Evolutionary conservation across 2,329 filamentous ascomycete species (phyloP).

Genomic region (Penicillium hordei): DNA sequence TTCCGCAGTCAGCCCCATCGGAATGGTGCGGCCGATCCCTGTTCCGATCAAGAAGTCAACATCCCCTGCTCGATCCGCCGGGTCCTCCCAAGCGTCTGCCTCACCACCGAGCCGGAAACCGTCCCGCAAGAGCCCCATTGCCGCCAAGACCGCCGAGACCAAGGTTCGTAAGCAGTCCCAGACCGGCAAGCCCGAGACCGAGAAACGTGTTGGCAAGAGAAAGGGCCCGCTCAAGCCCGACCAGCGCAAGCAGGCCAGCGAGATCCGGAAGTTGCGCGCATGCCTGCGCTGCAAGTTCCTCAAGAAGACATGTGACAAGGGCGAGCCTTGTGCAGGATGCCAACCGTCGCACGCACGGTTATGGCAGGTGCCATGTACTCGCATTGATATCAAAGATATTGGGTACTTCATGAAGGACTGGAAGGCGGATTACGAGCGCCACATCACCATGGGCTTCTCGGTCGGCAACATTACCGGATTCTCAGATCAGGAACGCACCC

Average conservation of each 20-base stretch:
- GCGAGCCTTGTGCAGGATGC: constrained; percentile 91
- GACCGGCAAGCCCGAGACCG: constrained; percentile 76
- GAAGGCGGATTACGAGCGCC: constrained; percentile 94
- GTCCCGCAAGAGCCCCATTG: constrained; percentile 70
- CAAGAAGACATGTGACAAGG: constrained; percentile 98
- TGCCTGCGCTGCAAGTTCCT: constrained; percentile 97
- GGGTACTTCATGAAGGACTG: constrained; percentile 99
- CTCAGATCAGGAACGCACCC: constrained; percentile 59
- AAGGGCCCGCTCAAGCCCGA: constrained; percentile 88
- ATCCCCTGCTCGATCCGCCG: constrained; percentile 60
- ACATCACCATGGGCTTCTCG: constrained; percentile 81
- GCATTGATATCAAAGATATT: constrained; percentile 98
- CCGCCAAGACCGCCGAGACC: constrained; percentile 77
- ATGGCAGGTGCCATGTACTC: constrained; percentile 96
- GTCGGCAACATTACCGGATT: constrained; percentile 93
- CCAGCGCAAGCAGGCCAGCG: constrained; percentile 92
- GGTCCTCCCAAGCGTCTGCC: constrained; percentile 59
- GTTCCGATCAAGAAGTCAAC: constrained; percentile 48
- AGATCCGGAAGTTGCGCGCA: constrained; percentile 91
- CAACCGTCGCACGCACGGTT: constrained; percentile 92
- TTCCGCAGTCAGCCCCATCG: constrained; percentile 63
- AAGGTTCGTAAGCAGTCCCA: constrained; percentile 74
- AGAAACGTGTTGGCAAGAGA: constrained; percentile 91
- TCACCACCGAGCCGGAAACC: constrained; percentile 66
- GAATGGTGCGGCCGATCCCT: constrained; percentile 66